Percentiles rank a stretch among this genome's conserved stretches.
phyloP scores from a whole-genome alignment of 2,329 filamentous ascomycete species.

The Cladosporium sp. region DNA sequence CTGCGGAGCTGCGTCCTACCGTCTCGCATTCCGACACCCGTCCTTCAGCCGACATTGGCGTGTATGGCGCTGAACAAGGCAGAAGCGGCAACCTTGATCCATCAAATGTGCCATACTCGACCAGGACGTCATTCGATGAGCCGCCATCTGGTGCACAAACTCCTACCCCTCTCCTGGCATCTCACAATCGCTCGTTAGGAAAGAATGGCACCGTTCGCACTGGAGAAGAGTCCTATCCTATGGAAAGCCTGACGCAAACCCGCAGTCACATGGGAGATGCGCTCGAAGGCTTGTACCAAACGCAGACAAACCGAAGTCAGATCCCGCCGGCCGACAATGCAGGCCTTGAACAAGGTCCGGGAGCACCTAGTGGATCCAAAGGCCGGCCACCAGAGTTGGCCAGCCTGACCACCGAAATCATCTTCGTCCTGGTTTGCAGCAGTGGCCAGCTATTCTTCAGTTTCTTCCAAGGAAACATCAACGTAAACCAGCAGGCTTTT shows the following conservation, averaged over 20 bases:
- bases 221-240: constrained; percentile 3
- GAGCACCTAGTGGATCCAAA: neutral
- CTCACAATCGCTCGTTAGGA: neutral
- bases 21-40: neutral
- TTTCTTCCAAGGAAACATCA: constrained; percentile 37
- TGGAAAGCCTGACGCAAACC: constrained; percentile 5
- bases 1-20: neutral
- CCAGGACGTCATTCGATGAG: constrained; percentile 5
- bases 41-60: constrained; percentile 3
- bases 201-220: neutral
- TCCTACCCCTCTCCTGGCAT: constrained; percentile 4
- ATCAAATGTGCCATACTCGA: neutral
- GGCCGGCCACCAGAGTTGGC: constrained; percentile 33
- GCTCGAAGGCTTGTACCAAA: constrained; percentile 7
- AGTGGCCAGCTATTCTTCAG: constrained; percentile 40
- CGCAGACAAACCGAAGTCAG: constrained; percentile 6
- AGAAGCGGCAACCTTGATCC: neutral
- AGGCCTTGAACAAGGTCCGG: neutral
- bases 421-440: constrained; percentile 39
- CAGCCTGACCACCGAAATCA: constrained; percentile 35
- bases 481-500: constrained; percentile 35
- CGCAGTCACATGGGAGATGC: constrained; percentile 11
- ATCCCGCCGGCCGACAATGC: neutral
- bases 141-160: constrained; percentile 10
- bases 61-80: neutral